Percentiles rank a stretch among this genome's conserved stretches.
phyloP scores from a whole-genome alignment of 1,139 yeast species.

The Trichomonascaceae sp. region DNA sequence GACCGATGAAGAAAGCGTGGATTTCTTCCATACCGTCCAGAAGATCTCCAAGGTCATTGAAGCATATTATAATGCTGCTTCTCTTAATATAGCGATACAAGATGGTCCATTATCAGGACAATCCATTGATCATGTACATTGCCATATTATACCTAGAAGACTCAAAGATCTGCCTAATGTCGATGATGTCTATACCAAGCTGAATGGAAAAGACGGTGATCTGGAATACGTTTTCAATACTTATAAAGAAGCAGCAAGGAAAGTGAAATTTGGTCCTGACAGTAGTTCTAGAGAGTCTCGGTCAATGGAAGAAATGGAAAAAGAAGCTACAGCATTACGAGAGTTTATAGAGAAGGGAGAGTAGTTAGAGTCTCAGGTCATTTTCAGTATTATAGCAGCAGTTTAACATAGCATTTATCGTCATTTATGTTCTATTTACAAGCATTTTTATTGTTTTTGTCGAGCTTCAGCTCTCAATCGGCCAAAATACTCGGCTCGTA shows the following conservation, averaged over 20 bases:
- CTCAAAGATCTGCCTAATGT: conserved; percentile 52
- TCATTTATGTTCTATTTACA: not conserved
- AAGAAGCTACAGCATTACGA: conserved; percentile 52
- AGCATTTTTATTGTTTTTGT: not conserved
- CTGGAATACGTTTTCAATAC: conserved; percentile 34
- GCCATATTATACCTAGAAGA: conserved; percentile 82
- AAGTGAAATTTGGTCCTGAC: conserved; percentile 33
- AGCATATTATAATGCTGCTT: conserved; percentile 63
- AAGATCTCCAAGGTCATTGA: conserved; percentile 60
- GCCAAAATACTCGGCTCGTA: conserved; percentile 58
- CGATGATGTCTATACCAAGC: conserved; percentile 58
- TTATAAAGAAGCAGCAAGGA: conserved; percentile 28
- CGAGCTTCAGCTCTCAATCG: conserved; percentile 19
- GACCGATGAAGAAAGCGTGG: conserved; percentile 63
- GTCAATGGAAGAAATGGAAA: conserved; percentile 52
- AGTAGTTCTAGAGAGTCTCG: conserved; percentile 37
- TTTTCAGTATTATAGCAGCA: no score
- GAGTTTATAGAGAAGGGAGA: conserved; percentile 6
- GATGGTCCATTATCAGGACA: conserved; percentile 97
- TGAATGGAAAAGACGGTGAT: conserved; percentile 48
- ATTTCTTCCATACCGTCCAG: conserved; percentile 75
- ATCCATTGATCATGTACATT: conserved; percentile 86
- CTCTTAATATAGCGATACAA: conserved; percentile 83
- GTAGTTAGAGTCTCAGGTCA: no score
- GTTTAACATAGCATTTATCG: not conserved